Evolutionary conservation across 2,329 filamentous ascomycete species (phyloP), one percentile per base, ranked within the genome.

Genomic region (Colletotrichum liriopes): DNA sequence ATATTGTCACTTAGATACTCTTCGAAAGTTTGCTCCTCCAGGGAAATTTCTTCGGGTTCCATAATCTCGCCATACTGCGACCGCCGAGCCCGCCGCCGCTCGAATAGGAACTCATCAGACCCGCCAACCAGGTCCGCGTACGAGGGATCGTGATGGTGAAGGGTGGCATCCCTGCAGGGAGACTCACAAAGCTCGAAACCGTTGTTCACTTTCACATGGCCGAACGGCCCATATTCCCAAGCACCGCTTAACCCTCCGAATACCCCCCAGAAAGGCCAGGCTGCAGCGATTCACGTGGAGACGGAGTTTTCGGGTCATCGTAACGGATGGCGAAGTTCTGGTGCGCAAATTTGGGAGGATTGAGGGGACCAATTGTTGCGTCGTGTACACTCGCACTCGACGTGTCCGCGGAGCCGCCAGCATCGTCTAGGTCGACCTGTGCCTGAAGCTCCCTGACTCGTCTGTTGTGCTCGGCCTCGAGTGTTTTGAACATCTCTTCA

Each of bases 371-470:
- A 11, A 35, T 16, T 32, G 35, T 12, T 16, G 54, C 2, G 35
- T 26, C 7, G 35, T 23, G 32, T 26, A 20, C n/a, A 7, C n/a
- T 39, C 35, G 14, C 9, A 6, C n/a, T 26, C 12, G n/a, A 56
- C 6, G n/a, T 18, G 14, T 9, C 35, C 9, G 35, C 3, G 14
- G 35, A 58, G n/a, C 41, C 37, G 12, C 35, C 12, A 6, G 12
- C 8, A 26, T 58, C 35, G 3, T 26, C 37, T 1, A 58, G n/a
- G 12, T 26, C n/a, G 6, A 23, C 12, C 54, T 26, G 54, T 8
- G 54, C n/a, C n/a, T 58, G 54, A 26, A 58, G n/a, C n/a, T 58
- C 54, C 35, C 12, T 9, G n/a, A 41, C 14, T 9, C 54, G 54
- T 41, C 35, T 39, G 3, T 26, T 39, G 35, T 58, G 35, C 32